Base-by-base conservation (phyloP, 2,329 filamentous ascomycete species). In the Aspergillus neoniger region DNA sequence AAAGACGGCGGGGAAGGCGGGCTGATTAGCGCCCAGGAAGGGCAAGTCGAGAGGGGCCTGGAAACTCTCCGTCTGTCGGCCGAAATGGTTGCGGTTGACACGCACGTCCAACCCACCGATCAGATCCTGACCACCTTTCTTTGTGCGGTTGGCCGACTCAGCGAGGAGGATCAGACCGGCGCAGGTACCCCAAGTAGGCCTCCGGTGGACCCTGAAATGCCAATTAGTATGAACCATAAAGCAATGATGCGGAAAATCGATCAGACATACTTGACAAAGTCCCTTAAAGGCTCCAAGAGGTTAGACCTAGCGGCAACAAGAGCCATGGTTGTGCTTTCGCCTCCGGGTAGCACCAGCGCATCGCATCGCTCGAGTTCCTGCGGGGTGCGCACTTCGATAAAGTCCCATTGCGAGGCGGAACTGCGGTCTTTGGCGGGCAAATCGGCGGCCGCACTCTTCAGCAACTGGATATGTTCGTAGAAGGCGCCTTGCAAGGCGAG, bases 121-220 rank as follows among this genome's bases (percentile, higher is more conserved):
- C 57, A 98, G 84, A 61, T 96, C 92, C 76, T 98, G 95, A 0
- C 94, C 94, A 47, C 92, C 92, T 70, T 90, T 88, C 75, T 97
- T 98, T 39, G 91, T 92, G 63, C 89, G 86, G 74, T 94, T 96
- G 53, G 92, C 94, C 60, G 90, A 88, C 71, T 96, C 91, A 2
- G 92, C 90, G 53, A 99, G 87, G 52, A 98, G 81, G 68, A 99
- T 97, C 59, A 98, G 84, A 9, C 95, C 95, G 12, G 95, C 95
- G 75, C 95, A 99, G 19, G 95, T 98, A 59, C 95, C 95, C 94
- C 94, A 99, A 23, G 90, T 91, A 10, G 93, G 93, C 68, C 90
- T 92, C 67, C 89, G 86, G 55, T 86, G 80, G 43, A 91, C 81
- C 71, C 91, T 94, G 65, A 63, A 39, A 48, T 59, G 66, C 61